A percentile compares a stretch with the other conserved stretches of the same genome.
Conservation (phyloP, 805 yeast genomes). For the Candida quercuum region DNA sequence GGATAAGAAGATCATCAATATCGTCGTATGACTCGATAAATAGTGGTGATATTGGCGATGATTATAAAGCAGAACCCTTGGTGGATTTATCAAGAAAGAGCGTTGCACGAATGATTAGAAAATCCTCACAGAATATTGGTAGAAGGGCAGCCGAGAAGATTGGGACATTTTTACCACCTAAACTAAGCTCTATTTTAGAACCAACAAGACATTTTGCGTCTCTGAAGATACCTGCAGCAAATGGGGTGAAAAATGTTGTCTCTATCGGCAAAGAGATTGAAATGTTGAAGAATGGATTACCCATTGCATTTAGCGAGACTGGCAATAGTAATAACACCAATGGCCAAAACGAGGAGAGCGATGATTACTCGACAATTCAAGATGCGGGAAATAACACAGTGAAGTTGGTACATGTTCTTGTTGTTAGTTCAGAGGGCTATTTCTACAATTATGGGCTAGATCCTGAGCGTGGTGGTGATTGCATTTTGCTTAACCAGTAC, state of each 20-base stretch:
- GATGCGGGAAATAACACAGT: conserved; percentile 25
- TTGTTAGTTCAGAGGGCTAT: conserved; percentile 77
- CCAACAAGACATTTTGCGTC: conserved; percentile 91
- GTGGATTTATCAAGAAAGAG: conserved; percentile 67
- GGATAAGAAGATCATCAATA: conserved; percentile 16
- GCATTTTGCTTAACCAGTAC: conserved; percentile 71
- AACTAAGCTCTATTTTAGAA: conserved; percentile 77
- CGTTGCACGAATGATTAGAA: conserved; percentile 68
- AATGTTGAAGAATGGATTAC: conserved; percentile 19
- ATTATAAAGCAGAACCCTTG: conserved; percentile 44
- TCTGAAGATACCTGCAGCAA: conserved; percentile 59
- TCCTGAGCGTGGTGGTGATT: conserved; percentile 90
- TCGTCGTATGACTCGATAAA: conserved; percentile 23
- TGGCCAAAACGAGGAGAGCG: neutral
- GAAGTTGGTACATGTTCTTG: conserved; percentile 44
- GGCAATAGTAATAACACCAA: neutral
- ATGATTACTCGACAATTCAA: neutral
- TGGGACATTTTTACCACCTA: conserved; percentile 81
- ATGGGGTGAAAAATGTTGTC: conserved; percentile 41
- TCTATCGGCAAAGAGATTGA: conserved; percentile 36
- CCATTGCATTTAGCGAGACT: conserved; percentile 15
- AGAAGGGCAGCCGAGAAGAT: conserved; percentile 80
- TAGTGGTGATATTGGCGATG: conserved; percentile 15
- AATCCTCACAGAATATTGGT: conserved; percentile 74
- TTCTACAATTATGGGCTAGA: conserved; percentile 78